Base-by-base conservation (phyloP, 192 early-diverging fungal genomes). In the Podila verticillata region DNA sequence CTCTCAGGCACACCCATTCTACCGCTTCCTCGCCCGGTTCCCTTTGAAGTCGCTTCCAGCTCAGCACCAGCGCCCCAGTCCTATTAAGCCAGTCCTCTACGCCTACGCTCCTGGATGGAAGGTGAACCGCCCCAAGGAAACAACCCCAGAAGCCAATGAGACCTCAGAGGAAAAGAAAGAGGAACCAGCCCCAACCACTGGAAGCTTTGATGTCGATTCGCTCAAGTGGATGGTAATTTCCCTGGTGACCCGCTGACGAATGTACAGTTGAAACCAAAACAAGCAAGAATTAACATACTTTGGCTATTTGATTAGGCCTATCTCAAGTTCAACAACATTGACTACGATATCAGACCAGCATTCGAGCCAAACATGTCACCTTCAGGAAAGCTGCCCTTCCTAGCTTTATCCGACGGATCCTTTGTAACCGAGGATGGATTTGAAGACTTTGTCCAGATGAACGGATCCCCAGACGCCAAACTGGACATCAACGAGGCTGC, bases 121-220 rank as follows among this genome's bases (percentile, higher is more conserved):
- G 32, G 19, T 31, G 24, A 54, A 54, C 51, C 51, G 51, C 22
- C 51, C 51, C 24, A 56, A 60, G 35, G 29, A 48, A 7, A 39
- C 22, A 24, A 63, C 75, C n/a, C 13, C 30, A 48, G 22, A 44
- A 26, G 35, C 31, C 20, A 48, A 44, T 8, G 63, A 64, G 5
- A 4, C 1, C 17, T 5, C 13, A 8, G 34, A 26, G 19, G 61
- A 32, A 24, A 34, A 24, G 20, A 31, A 62, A 26, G 63, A 64
- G 29, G 26, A 36, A 5, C 28, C 5, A 3, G 17, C 34, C 10
- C 8, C 31, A 7, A 49, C 31, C 7, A 19, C 68, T 26, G 77
- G 77, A 72, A 80, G 77, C 77, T 80, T 80, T 57, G 77, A 80
- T 44, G 77, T 68, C 5, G 77, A 80, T 36, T 80, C 77, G 1